phyloP scores from a whole-genome alignment of 2,329 filamentous ascomycete species.

The Fusarium sterilihyphosum region DNA sequence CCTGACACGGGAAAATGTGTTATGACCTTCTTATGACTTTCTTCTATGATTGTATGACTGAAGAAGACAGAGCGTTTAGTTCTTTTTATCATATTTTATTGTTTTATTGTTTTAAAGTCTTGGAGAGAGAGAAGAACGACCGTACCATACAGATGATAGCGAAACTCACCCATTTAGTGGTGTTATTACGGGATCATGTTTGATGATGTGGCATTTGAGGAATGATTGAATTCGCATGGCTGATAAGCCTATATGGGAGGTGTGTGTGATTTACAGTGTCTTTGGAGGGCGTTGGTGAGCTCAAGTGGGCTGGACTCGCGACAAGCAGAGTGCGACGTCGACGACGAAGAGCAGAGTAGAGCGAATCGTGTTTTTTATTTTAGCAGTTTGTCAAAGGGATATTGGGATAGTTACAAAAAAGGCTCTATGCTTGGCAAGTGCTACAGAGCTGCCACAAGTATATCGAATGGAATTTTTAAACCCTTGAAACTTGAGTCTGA shows the following conservation, averaged over 20 bases:
- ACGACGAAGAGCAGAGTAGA: constrained; percentile 42
- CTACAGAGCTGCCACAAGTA: constrained; percentile 38
- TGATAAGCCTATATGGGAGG: constrained; percentile 40
- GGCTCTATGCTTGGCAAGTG: constrained; percentile 39
- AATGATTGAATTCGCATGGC: constrained; percentile 43
- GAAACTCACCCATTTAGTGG: constrained; percentile 33
- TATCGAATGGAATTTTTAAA: constrained; percentile 31
- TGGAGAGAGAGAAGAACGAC: constrained; percentile 29
- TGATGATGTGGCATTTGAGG: constrained; percentile 45
- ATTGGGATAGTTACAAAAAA: constrained; percentile 43
- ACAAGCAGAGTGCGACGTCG: constrained; percentile 21
- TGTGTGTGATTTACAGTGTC: constrained; percentile 37
- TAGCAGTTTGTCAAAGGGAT: constrained; percentile 37
- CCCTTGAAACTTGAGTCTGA: neutral
- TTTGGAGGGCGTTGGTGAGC: constrained; percentile 44
- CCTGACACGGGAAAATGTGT: constrained; percentile 48
- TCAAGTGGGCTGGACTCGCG: constrained; percentile 45
- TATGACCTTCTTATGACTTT: constrained; percentile 52
- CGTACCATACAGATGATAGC: constrained; percentile 40
- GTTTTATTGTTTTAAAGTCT: constrained; percentile 22
- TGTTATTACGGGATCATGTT: constrained; percentile 46
- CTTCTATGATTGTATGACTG: constrained; percentile 56
- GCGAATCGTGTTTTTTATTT: constrained; percentile 35
- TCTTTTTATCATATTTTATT: constrained; percentile 42
- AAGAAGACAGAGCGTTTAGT: constrained; percentile 49